Evolutionary conservation across 202 grass and related monocot genomes (phyloP).

Genomic region (Tripidium arundinaceum): DNA sequence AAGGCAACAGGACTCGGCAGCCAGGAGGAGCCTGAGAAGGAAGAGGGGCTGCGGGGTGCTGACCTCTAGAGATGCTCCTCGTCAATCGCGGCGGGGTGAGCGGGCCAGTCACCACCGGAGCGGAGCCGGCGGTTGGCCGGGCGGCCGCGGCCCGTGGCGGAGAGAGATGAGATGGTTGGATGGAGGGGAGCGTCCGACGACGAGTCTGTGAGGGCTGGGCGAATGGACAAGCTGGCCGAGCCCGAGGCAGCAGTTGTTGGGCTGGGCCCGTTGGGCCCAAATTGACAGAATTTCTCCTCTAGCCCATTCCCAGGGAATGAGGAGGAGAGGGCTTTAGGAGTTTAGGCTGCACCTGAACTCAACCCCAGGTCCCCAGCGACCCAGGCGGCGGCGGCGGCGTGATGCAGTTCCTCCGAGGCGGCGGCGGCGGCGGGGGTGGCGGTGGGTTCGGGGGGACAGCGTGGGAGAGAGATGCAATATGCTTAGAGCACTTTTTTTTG

Average conservation of each 20-base stretch:
- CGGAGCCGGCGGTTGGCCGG: not conserved
- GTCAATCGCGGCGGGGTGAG: not conserved
- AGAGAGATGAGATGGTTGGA: not conserved
- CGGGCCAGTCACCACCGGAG: constrained; percentile 7
- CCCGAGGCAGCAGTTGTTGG: not conserved
- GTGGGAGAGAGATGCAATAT: not conserved
- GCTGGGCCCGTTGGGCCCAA: not conserved
- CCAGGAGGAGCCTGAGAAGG: not conserved
- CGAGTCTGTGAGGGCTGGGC: not conserved
- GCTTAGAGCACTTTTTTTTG: not conserved
- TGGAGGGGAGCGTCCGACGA: not conserved
- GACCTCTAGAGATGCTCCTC: not conserved
- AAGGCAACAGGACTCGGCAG: too few relatives aligned
- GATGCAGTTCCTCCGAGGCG: constrained; percentile 63
- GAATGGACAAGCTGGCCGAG: not conserved
- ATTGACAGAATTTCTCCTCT: too few relatives aligned
- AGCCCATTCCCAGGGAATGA: not conserved
- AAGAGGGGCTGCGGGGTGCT: not conserved
- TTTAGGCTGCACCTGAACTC: not conserved
- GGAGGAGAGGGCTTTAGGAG: not conserved
- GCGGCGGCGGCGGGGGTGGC: not conserved
- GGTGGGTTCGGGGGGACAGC: constrained; percentile 17
- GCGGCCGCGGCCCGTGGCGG: constrained; percentile 2
- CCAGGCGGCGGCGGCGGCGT: constrained; percentile 3
- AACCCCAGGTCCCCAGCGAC: constrained; percentile 12